phyloP scores from a whole-genome alignment of 257 asterid species.

The Solanum virginianum region DNA sequence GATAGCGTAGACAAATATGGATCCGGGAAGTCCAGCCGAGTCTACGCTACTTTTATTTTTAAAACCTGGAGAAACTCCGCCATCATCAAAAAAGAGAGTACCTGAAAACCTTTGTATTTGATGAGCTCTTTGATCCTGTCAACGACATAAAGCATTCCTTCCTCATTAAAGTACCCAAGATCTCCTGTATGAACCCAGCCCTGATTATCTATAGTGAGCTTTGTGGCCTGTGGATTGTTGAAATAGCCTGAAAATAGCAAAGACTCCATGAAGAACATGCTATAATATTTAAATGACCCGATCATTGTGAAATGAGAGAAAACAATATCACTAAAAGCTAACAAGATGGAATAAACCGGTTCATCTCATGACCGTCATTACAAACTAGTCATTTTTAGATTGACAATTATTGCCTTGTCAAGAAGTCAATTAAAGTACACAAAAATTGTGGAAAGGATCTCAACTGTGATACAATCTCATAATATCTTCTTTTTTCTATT shows the following conservation, averaged over 20 bases:
- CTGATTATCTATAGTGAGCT: slow-evolving; percentile 77
- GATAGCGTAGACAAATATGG: background rate
- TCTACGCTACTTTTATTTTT: background rate
- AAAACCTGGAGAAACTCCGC: background rate
- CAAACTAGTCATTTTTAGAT: background rate
- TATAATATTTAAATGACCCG: background rate
- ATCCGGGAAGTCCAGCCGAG: background rate
- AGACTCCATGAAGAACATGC: background rate
- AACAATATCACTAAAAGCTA: background rate
- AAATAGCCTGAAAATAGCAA: slow-evolving; percentile 48
- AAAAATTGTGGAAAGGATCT: background rate
- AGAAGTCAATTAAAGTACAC: background rate
- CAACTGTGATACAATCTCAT: background rate
- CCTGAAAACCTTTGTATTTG: slow-evolving; percentile 93
- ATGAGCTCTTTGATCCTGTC: slow-evolving; percentile 94
- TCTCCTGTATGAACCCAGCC: slow-evolving; percentile 98
- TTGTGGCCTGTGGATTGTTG: slow-evolving; percentile 68
- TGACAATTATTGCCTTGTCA: background rate
- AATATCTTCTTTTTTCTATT: background rate
- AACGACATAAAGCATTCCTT: slow-evolving; percentile 75
- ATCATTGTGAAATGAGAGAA: background rate
- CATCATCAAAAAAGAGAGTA: slow-evolving; percentile 3
- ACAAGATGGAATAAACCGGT: background rate
- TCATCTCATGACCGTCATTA: background rate
- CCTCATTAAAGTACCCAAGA: slow-evolving; percentile 85